Percentiles rank a stretch among this genome's conserved stretches.
Conservation (phyloP, 2,329 filamentous ascomycete species). For the Colletotrichum gigasporum region DNA sequence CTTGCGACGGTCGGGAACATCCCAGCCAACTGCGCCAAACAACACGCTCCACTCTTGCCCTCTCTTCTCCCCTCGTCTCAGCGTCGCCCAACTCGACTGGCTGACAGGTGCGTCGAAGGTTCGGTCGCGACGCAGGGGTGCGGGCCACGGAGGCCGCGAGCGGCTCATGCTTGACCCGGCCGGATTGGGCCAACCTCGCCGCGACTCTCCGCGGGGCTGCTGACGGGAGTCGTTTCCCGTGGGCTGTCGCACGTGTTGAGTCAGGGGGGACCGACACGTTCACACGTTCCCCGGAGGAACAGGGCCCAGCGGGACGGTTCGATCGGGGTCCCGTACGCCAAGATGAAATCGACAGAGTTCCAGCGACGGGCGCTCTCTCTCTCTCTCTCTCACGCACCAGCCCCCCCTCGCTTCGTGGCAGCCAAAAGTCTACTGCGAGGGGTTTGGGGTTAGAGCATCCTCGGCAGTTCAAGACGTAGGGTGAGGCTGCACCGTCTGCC, state of each 20-base stretch:
- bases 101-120: background rate
- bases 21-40: too few relatives aligned
- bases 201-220: too few relatives aligned
- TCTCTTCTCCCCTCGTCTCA: background rate
- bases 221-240: too few relatives aligned
- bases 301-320: conserved; percentile 2
- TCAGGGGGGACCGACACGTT: background rate
- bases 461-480: too few relatives aligned
- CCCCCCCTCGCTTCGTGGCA: too few relatives aligned
- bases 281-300: background rate
- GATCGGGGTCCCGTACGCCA: background rate
- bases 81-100: background rate
- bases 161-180: background rate
- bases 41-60: too few relatives aligned
- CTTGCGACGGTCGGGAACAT: background rate
- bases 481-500: too few relatives aligned
- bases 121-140: background rate
- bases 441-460: too few relatives aligned
- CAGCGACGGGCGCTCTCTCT: background rate
- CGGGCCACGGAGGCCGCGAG: background rate
- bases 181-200: background rate
- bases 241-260: too few relatives aligned
- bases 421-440: too few relatives aligned
- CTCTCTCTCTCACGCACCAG: too few relatives aligned
- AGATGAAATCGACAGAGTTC: background rate